Percentiles rank a stretch among this genome's conserved stretches.
Evolutionary conservation across 2,329 filamentous ascomycete genomes (phyloP).

Genomic region (Claviceps sp.): DNA sequence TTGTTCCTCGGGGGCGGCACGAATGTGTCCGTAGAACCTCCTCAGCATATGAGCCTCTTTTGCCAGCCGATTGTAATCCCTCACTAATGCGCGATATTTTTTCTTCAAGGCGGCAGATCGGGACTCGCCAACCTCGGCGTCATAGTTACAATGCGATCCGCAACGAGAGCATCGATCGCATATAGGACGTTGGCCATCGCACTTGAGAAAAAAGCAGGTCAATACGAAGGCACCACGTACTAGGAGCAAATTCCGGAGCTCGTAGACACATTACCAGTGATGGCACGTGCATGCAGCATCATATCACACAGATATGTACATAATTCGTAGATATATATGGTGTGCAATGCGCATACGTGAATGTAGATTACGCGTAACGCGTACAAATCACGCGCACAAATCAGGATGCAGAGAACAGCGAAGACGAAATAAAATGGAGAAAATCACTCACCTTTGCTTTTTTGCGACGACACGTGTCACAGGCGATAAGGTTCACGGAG

Average conservation of each 20-base stretch:
- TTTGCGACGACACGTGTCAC: constrained; percentile 2
- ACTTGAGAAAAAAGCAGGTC: constrained; percentile 1
- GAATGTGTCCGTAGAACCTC: constrained; percentile 2
- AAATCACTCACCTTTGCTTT: constrained; percentile 1
- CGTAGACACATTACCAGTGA: no score
- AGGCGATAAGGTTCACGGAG: constrained; percentile 1
- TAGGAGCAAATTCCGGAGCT: background rate
- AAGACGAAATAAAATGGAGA: background rate
- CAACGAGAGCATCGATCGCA: constrained; percentile 4
- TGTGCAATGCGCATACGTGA: no score
- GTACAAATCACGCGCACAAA: no score
- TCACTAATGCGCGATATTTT: constrained; percentile 1
- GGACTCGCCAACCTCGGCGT: constrained; percentile 6
- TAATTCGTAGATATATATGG: no score
- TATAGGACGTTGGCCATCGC: constrained; percentile 3
- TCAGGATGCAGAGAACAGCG: background rate
- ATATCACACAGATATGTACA: no score
- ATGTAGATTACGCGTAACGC: no score
- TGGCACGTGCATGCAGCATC: no score
- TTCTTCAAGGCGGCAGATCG: constrained; percentile 4
- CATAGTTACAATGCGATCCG: constrained; percentile 3
- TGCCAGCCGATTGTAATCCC: background rate
- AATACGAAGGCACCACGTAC: background rate
- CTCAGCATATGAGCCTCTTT: constrained; percentile 1
- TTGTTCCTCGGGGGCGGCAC: constrained; percentile 2